Base-by-base conservation (phyloP, 805 yeast species). In the Middelhovenomyces tepae region DNA sequence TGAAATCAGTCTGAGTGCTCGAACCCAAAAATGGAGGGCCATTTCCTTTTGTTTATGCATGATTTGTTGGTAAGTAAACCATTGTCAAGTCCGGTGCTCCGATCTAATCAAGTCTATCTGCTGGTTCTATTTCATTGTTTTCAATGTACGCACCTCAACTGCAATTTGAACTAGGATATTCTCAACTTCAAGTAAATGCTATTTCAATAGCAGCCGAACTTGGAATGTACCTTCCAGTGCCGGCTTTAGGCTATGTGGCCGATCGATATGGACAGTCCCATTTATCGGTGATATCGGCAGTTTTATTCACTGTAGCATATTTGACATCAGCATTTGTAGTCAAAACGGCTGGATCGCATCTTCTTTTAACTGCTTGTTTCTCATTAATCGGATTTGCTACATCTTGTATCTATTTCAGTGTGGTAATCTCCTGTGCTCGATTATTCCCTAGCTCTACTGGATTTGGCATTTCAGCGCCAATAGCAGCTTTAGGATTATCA, bases 151-250 rank as follows among this genome's bases (percentile, higher is more conserved):
- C 94, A 4, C 70, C 79, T 13, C 71, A 77, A 10, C 72, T 91
- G 52, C 75, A 74, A 37, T 51, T 59, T 8, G 53, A 60, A n/a
- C 59, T 80, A 30, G 69, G 73, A 2, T 76, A 80, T 47, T 56
- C 76, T 1, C 84, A 84, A 43, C 62, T 82, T 34, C 67, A 75
- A 46, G 65, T 74, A 53, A 91, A 89, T 57, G 56, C 75, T 36
- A 74, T 89, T 8, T 80, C 93, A 4, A 77, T 85, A 6, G 63
- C 71, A 16, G 75, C 83, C 23, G 78, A 81, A 18, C 53, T 81
- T 38, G 96, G 96, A 2, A 74, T 83, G 73, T 91, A 89, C 53
- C 54, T 85, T 33, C 76, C 89, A 7, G 72, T 89, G 5, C 96
- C 97, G 0, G 49, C 78, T 0, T 56, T 86, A 27, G 96, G 96